Evolutionary conservation across 257 asterid species (phyloP), one percentile per base, ranked within the genome.

Genomic region (Vinca minor): DNA sequence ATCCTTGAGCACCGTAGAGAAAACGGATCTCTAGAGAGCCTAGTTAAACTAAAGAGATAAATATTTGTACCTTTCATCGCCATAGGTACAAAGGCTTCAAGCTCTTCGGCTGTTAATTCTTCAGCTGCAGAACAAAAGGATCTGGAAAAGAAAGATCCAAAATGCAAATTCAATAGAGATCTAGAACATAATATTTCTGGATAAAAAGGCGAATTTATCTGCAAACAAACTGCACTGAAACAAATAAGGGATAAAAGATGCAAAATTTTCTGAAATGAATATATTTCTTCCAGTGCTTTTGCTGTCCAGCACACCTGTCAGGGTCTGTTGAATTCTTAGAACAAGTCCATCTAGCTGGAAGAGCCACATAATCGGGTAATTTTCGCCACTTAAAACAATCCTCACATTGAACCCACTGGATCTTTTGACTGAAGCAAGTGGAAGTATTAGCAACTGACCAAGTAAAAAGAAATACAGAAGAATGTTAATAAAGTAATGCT

Each of bases 371-470:
- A 42, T 71, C 84, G 9, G 96, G 91, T 72, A 87, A 76, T 79
- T 85, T 87, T 59, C 97, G 96, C 97, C 97, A 89, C 85, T 92
- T 89, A 57, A 74, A 83, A 77, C 98, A 92, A 56, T 87, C 91
- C 70, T 92, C 97, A 66, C 98, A 92, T 47, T 92, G 96, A 74
- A 81, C 81, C 95, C 97, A 92, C 71, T 84, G 94, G 65, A 78
- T 67, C 65, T 76, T 77, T 70, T 69, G 78, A 59, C 98, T 92
- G 74, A 69, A 58, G 58, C 64, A 63, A 25, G 39, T 44, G 28
- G 49, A 59, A 64, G 44, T 36, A 49, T 12, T 46, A 63, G 59
- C 42, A 58, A 12, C 35, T 38, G 20, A 28, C 18, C 12, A 23
- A 32, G 54, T 55, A 45, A 36, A 62, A 67, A 54, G 15, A 54